Conservation (phyloP, 2,329 filamentous ascomycete genomes). For the Stachybotrys chlorohalonatus region DNA sequence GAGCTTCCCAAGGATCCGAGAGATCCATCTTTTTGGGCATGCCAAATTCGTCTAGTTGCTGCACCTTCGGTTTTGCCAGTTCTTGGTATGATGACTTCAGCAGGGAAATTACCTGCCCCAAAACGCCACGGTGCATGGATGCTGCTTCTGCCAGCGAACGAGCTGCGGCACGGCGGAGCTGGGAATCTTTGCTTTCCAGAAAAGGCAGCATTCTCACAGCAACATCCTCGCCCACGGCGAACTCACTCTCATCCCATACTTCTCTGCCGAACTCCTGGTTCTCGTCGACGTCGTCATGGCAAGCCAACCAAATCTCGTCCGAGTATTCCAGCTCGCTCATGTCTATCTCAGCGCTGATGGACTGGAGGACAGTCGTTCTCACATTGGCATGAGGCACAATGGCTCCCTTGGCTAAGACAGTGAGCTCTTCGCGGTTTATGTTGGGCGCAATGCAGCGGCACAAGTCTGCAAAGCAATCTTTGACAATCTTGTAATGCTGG, state of each 20-base stretch:
- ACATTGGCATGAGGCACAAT: constrained; percentile 76
- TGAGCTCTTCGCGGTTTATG: constrained; percentile 63
- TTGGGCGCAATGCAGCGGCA: constrained; percentile 78
- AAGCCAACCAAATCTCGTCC: constrained; percentile 87
- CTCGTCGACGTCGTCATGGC: constrained; percentile 82
- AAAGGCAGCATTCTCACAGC: constrained; percentile 66
- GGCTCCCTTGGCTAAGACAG: constrained; percentile 64
- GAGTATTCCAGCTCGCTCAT: constrained; percentile 80
- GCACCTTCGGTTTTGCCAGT: constrained; percentile 71
- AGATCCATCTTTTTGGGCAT: constrained; percentile 88
- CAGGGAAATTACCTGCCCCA: constrained; percentile 52
- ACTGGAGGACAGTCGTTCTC: constrained; percentile 76
- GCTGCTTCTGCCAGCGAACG: constrained; percentile 71
- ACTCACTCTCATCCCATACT: constrained; percentile 92
- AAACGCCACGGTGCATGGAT: constrained; percentile 46
- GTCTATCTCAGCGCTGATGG: constrained; percentile 85
- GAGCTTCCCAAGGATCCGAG: constrained; percentile 81
- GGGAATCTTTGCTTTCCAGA: constrained; percentile 67
- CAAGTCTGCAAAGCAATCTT: constrained; percentile 82
- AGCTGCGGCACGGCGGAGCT: constrained; percentile 76
- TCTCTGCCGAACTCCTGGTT: constrained; percentile 75
- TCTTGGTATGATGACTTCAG: constrained; percentile 67
- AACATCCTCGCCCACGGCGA: constrained; percentile 58
- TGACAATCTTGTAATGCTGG: constrained; percentile 91
- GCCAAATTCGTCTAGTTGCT: constrained; percentile 83